Conservation (phyloP, 306 rosid genomes). For the Nissolia schottii region DNA sequence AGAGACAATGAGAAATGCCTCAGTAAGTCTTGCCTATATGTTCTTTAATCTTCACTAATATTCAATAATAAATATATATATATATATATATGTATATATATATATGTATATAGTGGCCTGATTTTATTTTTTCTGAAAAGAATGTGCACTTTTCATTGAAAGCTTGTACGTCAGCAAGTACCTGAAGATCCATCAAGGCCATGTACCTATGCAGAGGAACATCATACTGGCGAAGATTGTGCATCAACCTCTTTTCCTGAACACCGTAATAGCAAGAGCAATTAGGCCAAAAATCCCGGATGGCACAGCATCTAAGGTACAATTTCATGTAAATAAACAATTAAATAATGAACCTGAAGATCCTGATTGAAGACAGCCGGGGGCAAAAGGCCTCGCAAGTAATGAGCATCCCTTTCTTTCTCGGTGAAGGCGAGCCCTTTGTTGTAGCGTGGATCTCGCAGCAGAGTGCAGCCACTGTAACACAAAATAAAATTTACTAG, state of each 20-base stretch:
- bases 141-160: not conserved
- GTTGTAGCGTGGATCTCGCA: slow-evolving; percentile 95
- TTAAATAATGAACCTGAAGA: slow-evolving; percentile 59
- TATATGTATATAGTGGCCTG: too few species aligned
- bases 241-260: slow-evolving; percentile 86
- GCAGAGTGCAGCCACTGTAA: slow-evolving; percentile 67
- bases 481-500: slow-evolving; percentile 23
- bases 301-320: not conserved
- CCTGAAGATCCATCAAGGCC: slow-evolving; percentile 99
- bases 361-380: slow-evolving; percentile 68
- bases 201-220: slow-evolving; percentile 86
- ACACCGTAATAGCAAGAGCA: slow-evolving; percentile 7
- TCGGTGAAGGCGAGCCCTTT: slow-evolving; percentile 87
- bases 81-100: not conserved
- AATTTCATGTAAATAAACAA: not conserved
- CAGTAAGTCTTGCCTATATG: not conserved
- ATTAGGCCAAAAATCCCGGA: not conserved
- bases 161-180: slow-evolving; percentile 9
- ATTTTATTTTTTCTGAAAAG: not conserved
- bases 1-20: slow-evolving; percentile 11
- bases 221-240: slow-evolving; percentile 78
- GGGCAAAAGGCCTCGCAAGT: slow-evolving; percentile 93
- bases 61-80: too few species aligned
- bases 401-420: slow-evolving; percentile 92
- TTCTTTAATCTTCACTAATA: too few species aligned